Conservation (phyloP, 306 rosid species). For the Dryas octopetala region DNA sequence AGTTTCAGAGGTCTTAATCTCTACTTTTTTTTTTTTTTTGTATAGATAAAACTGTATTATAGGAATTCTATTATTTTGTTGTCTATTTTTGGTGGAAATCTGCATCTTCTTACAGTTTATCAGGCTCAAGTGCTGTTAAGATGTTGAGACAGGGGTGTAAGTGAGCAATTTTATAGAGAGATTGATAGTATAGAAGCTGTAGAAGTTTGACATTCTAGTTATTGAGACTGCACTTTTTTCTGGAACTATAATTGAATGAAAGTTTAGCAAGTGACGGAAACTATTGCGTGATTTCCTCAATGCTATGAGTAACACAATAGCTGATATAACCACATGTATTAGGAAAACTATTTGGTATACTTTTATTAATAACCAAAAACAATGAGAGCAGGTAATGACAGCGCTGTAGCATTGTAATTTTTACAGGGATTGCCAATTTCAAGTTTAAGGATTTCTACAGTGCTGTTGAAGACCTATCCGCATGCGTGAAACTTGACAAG, state of each 20-base stretch:
- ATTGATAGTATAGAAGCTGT: slow-evolving; percentile 6
- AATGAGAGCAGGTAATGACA: neutral
- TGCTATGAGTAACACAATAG: neutral
- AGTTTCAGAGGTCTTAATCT: neutral
- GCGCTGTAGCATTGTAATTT: slow-evolving; percentile 5
- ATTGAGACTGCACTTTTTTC: neutral
- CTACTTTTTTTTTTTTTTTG: neutral
- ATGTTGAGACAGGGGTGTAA: neutral
- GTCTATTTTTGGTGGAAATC: neutral
- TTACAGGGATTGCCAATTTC: slow-evolving; percentile 76
- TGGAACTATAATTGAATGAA: neutral
- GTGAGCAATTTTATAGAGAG: slow-evolving; percentile 1
- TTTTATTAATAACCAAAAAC: slow-evolving; percentile 1
- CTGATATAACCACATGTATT: neutral
- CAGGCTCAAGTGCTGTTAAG: neutral
- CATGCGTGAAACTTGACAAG: slow-evolving; percentile 67
- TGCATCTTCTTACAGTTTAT: neutral
- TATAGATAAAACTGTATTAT: neutral
- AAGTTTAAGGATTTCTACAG: slow-evolving; percentile 76
- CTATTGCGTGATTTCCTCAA: neutral
- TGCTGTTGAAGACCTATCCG: slow-evolving; percentile 73
- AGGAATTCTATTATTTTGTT: neutral
- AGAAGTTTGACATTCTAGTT: neutral
- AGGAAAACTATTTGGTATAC: neutral
- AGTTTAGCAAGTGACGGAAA: neutral